Evolutionary conservation across 495 filamentous ascomycete species (phyloP).

Genomic region (Penicillium pulvis): DNA sequence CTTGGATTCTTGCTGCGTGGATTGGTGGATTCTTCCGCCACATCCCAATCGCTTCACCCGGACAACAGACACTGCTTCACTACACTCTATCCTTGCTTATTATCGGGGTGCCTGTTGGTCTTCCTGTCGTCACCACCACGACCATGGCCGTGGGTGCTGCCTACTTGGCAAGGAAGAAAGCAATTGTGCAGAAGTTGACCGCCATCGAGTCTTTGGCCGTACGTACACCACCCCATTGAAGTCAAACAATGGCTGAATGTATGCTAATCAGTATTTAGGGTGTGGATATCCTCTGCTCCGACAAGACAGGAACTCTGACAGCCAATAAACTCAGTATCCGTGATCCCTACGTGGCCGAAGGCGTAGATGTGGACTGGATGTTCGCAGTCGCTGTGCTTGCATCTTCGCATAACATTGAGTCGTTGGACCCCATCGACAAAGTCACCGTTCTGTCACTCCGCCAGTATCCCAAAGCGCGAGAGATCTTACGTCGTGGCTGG

Average conservation of each 20-base stretch:
- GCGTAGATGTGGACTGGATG: slow-evolving; percentile 74
- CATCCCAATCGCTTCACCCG: slow-evolving; percentile 64
- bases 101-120: slow-evolving; percentile 93
- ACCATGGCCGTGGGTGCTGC: slow-evolving; percentile 96
- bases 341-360: slow-evolving; percentile 70
- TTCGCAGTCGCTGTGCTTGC: slow-evolving; percentile 72
- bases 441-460: slow-evolving; percentile 68
- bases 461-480: slow-evolving; percentile 65
- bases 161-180: slow-evolving; percentile 92
- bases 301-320: slow-evolving; percentile 79
- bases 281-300: slow-evolving; percentile 95
- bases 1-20: slow-evolving; percentile 68
- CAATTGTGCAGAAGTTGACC: slow-evolving; percentile 94
- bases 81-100: slow-evolving; percentile 78
- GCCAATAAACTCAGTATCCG: slow-evolving; percentile 73
- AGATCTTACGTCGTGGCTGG: slow-evolving; percentile 67
- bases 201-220: slow-evolving; percentile 90
- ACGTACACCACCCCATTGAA: slow-evolving; percentile 19
- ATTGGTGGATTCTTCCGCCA: slow-evolving; percentile 73
- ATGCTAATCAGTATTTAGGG: slow-evolving; percentile 46
- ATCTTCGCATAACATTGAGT: slow-evolving; percentile 73
- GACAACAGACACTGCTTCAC: slow-evolving; percentile 58
- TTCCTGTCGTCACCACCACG: slow-evolving; percentile 92
- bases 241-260: not conserved
- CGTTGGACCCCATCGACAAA: slow-evolving; percentile 74